These are phyloP conservation scores for Vigna reflexopilosa DNA, from an alignment of 306 rosid species.

Conservation along the genomic window DNA sequence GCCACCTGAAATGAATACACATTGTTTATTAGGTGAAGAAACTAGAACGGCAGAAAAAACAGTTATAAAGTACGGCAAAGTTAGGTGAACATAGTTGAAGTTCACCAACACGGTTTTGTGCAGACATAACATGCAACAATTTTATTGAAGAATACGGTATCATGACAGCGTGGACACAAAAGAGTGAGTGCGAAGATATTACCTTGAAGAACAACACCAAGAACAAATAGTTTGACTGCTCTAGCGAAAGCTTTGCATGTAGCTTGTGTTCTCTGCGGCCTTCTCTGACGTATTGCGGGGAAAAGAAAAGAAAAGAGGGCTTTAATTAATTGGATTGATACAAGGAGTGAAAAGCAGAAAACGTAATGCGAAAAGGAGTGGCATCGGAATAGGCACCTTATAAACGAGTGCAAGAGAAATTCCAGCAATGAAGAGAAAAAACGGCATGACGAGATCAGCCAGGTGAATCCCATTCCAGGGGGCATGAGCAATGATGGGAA, in stretches of 20 bases:
- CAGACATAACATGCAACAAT: background rate
- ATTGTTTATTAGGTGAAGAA: background rate
- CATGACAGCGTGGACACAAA: background rate
- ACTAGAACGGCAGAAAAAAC: background rate
- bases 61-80: background rate
- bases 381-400: conserved; percentile 49
- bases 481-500: conserved; percentile 77
- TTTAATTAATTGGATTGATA: background rate
- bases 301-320: background rate
- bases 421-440: conserved; percentile 85
- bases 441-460: conserved; percentile 93
- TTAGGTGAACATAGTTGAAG: background rate
- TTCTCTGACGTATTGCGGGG: conserved; percentile 52
- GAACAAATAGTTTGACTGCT: conserved; percentile 63
- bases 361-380: background rate
- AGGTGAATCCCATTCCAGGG: conserved; percentile 86
- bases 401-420: conserved; percentile 75
- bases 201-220: conserved; percentile 94
- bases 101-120: background rate
- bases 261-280: conserved; percentile 60
- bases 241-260: conserved; percentile 66
- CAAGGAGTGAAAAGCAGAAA: background rate
- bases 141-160: background rate
- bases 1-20: conserved; percentile 72
- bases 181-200: conserved; percentile 27